Evolutionary conservation across 2,329 filamentous ascomycete species (phyloP), one percentile per base, ranked within the genome.

Genomic region (Aphanocladium album): DNA sequence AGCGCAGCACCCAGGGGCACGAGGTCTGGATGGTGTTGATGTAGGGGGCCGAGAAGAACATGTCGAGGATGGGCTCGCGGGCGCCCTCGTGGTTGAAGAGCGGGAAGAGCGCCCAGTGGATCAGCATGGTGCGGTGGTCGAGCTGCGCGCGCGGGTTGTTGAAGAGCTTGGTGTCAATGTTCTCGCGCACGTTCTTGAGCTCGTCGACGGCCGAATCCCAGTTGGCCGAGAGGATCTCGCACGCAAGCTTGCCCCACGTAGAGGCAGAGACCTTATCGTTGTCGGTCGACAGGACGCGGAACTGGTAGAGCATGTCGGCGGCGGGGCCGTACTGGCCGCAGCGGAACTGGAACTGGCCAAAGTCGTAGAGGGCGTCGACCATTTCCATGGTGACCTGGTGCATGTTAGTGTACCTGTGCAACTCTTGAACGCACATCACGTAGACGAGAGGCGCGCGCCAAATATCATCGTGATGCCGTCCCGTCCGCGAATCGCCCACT

Each of bases 11-110:
- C 95, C 95, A 99, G 7, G 95, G 93, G 82, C 92, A 97, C 70
- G 88, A 89, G 62, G 95, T 97, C 84, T 99, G 95, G 76, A 99
- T 97, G 70, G 93, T 98, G 86, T 98, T 99, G 86, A 99, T 99
- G 83, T 91, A 99, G 69, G 91, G 85, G 66, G 93, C 90, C 65
- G 90, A 96, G 85, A 99, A 98, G 84, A 97, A 95, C 74, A 98
- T 87, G 70, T 99, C 95, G 72, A 95, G 91, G 69, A 99, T 85
- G 68, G 86, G 85, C 73, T 99, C 95, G 71, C 93, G 91, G 62
- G 91, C 91, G 66, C 87, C 83, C 71, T 98, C 93, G 80, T 91
- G 89, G 86, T 99, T 98, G 86, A 98, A 99, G 80, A 97, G 93
- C 64, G 95, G 93, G 86, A 98, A 99, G 64, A 99, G 88, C 50